Evolutionary conservation across 2,329 filamentous ascomycete genomes (phyloP).

Genomic region (Colletotrichum sp.): DNA sequence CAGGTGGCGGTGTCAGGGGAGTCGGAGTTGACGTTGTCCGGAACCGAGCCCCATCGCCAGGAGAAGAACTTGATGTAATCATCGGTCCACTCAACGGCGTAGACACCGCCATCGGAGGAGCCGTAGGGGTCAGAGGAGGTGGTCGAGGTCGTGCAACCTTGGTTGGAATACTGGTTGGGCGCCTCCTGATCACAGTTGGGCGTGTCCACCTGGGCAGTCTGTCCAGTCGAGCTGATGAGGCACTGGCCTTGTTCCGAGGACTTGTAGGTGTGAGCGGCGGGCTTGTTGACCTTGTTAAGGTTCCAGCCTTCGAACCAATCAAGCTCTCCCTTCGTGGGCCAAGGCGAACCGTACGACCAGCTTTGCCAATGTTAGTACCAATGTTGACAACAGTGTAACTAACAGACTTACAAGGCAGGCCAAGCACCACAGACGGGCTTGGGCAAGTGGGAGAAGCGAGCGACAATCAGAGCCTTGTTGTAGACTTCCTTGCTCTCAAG

Average conservation of each 20-base stretch:
- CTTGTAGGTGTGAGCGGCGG: constrained; percentile 62
- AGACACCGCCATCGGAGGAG: constrained; percentile 42
- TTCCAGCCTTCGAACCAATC: constrained; percentile 75
- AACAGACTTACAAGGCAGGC: constrained; percentile 66
- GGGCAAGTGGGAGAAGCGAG: constrained; percentile 74
- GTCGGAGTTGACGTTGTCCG: constrained; percentile 38
- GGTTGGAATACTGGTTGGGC: constrained; percentile 36
- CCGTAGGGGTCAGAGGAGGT: constrained; percentile 40
- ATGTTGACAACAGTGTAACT: background rate
- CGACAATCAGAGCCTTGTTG: constrained; percentile 70
- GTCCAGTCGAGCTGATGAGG: constrained; percentile 31
- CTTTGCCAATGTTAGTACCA: constrained; percentile 24
- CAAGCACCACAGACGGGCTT: constrained; percentile 70
- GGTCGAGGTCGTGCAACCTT: constrained; percentile 48
- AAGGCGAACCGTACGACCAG: constrained; percentile 57
- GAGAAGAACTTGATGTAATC: constrained; percentile 45
- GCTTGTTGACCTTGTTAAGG: constrained; percentile 52
- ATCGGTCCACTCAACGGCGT: constrained; percentile 48
- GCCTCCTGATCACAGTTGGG: constrained; percentile 45
- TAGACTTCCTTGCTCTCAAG: constrained; percentile 68
- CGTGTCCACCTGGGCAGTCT: constrained; percentile 36
- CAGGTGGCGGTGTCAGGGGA: constrained; percentile 67
- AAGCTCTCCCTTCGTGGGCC: constrained; percentile 69
- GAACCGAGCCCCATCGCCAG: constrained; percentile 36
- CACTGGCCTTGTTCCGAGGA: constrained; percentile 40